phyloP scores from a whole-genome alignment of 1,139 yeast genomes.

The Protomyces lactucae-debilis region DNA sequence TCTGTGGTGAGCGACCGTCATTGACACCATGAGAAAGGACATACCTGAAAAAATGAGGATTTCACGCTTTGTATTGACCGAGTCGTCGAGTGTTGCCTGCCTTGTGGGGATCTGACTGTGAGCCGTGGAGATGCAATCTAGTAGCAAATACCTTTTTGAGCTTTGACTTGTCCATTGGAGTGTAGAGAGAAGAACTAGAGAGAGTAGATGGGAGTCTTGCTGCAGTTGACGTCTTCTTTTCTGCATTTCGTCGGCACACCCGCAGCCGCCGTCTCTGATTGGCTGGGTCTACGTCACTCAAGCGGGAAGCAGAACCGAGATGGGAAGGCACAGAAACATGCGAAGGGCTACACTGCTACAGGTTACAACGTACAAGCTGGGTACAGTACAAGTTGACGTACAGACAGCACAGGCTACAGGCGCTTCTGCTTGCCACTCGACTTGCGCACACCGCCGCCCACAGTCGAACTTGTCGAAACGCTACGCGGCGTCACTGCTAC shows the following conservation, averaged over 20 bases:
- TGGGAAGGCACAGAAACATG: no score
- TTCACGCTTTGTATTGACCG: constrained; percentile 29
- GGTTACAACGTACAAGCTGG: no score
- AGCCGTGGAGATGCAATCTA: background rate
- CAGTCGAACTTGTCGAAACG: constrained; percentile 8
- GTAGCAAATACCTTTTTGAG: background rate
- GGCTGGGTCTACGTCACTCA: background rate
- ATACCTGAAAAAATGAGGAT: constrained; percentile 40
- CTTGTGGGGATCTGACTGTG: constrained; percentile 14
- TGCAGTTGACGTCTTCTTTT: background rate
- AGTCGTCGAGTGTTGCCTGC: constrained; percentile 20
- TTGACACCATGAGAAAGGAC: background rate
- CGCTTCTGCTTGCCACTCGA: constrained; percentile 27
- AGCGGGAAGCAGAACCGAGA: no score
- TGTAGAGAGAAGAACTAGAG: background rate
- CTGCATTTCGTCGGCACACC: background rate
- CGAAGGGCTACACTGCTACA: no score
- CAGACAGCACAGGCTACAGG: background rate
- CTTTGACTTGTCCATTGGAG: background rate
- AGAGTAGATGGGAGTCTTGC: background rate
- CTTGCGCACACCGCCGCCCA: constrained; percentile 20
- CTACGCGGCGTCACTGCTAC: constrained; percentile 15
- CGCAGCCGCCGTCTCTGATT: background rate
- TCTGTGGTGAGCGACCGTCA: constrained; percentile 34
- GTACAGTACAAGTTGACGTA: background rate